A percentile compares a stretch with the other conserved stretches of the same genome.
phyloP scores from a whole-genome alignment of 331 rosid species.

The Quercus lobata region DNA sequence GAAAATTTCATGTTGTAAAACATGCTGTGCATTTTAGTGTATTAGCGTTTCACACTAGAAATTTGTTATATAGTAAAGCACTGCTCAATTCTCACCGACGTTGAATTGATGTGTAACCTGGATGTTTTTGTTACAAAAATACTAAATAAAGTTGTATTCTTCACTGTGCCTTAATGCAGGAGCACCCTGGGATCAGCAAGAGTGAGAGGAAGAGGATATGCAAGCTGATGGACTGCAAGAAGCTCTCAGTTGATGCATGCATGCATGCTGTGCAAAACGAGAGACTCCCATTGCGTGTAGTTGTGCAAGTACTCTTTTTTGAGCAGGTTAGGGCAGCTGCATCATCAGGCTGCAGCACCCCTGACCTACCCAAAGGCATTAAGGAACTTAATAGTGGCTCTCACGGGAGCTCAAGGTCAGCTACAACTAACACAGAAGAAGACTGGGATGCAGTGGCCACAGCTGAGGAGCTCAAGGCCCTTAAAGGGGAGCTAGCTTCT shows the following conservation, averaged over 20 bases:
- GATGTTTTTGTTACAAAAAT: background rate
- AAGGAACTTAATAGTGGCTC: constrained; percentile 65
- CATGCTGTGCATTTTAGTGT: background rate
- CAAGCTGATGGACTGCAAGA: constrained; percentile 93
- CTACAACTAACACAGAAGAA: constrained; percentile 76
- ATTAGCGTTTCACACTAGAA: background rate
- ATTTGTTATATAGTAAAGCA: background rate
- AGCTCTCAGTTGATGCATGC: constrained; percentile 91
- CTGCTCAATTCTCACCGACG: background rate
- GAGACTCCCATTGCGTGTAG: constrained; percentile 90
- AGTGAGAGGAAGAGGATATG: constrained; percentile 85
- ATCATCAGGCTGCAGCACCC: constrained; percentile 91
- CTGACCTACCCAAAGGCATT: constrained; percentile 73
- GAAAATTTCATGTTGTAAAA: background rate
- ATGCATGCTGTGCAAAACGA: constrained; percentile 93
- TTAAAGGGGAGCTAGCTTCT: constrained; percentile 84
- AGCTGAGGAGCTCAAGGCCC: constrained; percentile 81
- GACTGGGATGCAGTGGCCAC: constrained; percentile 74
- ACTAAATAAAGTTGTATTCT: background rate
- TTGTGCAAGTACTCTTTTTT: constrained; percentile 91
- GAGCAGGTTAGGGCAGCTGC: constrained; percentile 83
- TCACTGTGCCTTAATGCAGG: constrained; percentile 44
- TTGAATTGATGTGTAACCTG: background rate
- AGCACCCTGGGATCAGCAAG: constrained; percentile 83
- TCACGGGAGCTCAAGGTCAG: constrained; percentile 85